Evolutionary conservation across 2,329 filamentous ascomycete genomes (phyloP).

Genomic region (Claviceps arundinis): DNA sequence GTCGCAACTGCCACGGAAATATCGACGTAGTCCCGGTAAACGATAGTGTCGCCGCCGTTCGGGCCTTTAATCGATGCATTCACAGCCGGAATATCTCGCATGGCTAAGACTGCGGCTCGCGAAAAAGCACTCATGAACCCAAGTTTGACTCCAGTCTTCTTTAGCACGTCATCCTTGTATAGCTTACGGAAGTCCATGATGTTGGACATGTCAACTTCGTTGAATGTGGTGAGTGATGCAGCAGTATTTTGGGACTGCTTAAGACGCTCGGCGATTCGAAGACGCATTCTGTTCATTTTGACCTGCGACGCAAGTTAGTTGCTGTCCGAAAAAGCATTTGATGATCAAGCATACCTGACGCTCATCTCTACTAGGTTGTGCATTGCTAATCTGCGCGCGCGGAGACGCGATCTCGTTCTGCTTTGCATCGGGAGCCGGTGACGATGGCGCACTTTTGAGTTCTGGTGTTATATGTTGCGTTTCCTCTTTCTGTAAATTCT

Average conservation of each 20-base stretch:
- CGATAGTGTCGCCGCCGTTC: constrained; percentile 89
- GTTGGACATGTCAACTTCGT: constrained; percentile 97
- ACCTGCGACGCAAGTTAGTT: constrained; percentile 42
- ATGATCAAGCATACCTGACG: constrained; percentile 53
- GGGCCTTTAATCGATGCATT: constrained; percentile 96
- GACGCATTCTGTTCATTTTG: constrained; percentile 99
- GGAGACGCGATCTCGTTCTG: constrained; percentile 14
- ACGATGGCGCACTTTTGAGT: constrained; percentile 20
- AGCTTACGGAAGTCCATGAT: constrained; percentile 94
- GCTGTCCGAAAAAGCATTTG: neutral
- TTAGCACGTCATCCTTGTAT: constrained; percentile 92
- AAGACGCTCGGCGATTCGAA: constrained; percentile 90
- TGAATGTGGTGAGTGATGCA: constrained; percentile 93
- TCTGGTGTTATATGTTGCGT: constrained; percentile 19
- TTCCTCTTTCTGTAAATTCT: constrained; percentile 15
- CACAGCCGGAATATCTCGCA: constrained; percentile 87
- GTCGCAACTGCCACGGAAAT: constrained; percentile 95
- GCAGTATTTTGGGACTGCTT: constrained; percentile 99
- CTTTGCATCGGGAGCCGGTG: constrained; percentile 15
- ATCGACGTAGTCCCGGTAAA: constrained; percentile 96
- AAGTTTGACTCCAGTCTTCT: constrained; percentile 93
- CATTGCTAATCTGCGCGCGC: constrained; percentile 5
- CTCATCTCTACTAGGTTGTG: constrained; percentile 54
- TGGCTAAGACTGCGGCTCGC: constrained; percentile 75
- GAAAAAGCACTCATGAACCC: constrained; percentile 99